Evolutionary conservation across 192 early-diverging fungal species (phyloP).

Genomic region (Bifiguratus adelaidae): DNA sequence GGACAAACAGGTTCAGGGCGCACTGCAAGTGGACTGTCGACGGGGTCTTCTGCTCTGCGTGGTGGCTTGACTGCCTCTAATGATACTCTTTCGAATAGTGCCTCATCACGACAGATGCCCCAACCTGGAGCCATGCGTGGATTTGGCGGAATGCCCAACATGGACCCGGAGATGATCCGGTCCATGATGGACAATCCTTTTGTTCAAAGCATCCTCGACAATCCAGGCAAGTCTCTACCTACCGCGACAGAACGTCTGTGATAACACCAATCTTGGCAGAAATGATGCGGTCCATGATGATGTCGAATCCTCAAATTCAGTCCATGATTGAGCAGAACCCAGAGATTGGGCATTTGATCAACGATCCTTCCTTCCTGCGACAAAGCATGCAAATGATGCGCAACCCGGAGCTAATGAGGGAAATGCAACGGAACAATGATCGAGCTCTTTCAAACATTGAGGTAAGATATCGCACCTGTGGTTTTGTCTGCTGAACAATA

Average conservation of each 20-base stretch:
- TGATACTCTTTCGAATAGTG: neutral
- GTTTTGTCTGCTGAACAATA: neutral
- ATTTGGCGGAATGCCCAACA: constrained; percentile 1
- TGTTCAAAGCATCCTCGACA: constrained; percentile 20
- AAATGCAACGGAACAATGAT: constrained; percentile 52
- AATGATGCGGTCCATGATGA: constrained; percentile 45
- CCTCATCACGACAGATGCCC: constrained; percentile 5
- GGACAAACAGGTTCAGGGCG: constrained; percentile 5
- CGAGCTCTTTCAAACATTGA: constrained; percentile 53
- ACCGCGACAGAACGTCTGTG: neutral
- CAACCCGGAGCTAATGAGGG: constrained; percentile 50
- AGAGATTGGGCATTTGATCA: constrained; percentile 49
- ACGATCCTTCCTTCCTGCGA: constrained; percentile 47
- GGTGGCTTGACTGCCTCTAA: neutral
- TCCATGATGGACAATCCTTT: constrained; percentile 24
- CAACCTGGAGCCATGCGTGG: constrained; percentile 1
- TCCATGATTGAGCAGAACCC: constrained; percentile 49
- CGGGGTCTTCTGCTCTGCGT: too few species aligned
- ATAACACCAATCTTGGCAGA: constrained; percentile 10
- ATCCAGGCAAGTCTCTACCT: constrained; percentile 13
- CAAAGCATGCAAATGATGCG: constrained; percentile 39
- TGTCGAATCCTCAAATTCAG: constrained; percentile 47
- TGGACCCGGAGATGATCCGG: constrained; percentile 20
- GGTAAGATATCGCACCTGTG: constrained; percentile 1
- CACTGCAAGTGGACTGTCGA: too few species aligned